A percentile compares a stretch with the other conserved stretches of the same genome.
phyloP scores from a whole-genome alignment of 2,329 filamentous ascomycete species.

The Aspergillus luchuensis region DNA sequence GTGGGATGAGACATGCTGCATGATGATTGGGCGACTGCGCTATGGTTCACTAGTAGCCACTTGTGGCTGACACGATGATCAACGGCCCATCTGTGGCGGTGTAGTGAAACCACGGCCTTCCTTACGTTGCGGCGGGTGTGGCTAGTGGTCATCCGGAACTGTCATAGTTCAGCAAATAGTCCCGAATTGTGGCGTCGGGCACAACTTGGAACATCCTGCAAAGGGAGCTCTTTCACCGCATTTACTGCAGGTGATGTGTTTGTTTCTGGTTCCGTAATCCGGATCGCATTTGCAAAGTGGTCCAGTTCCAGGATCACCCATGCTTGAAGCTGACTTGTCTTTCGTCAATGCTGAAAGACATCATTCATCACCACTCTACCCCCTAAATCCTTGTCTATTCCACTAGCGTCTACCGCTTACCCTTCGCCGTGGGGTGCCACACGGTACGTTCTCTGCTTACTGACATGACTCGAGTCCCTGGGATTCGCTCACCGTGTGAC shows the following conservation, averaged over 20 bases:
- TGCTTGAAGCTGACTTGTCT: background rate
- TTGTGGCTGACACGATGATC: conserved; percentile 16
- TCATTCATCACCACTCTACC: background rate
- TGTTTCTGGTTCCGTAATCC: background rate
- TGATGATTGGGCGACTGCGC: conserved; percentile 1
- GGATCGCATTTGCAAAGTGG: background rate
- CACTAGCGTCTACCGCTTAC: background rate
- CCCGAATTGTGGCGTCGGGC: background rate
- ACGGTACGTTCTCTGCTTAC: background rate
- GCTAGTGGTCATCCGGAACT: background rate
- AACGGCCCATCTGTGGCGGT: conserved; percentile 21
- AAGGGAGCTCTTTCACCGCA: background rate
- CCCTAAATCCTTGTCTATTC: background rate
- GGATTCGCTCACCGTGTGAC: background rate
- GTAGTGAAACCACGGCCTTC: conserved; percentile 6
- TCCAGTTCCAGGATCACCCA: background rate
- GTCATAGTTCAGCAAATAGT: conserved; percentile 3
- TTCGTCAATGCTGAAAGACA: background rate
- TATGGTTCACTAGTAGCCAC: conserved; percentile 18
- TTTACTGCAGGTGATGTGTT: background rate
- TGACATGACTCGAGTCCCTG: background rate
- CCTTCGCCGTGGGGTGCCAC: background rate
- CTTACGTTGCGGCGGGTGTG: background rate
- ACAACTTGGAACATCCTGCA: background rate
- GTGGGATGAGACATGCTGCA: background rate